Conservation (phyloP, 2,329 filamentous ascomycete genomes). For the Magnaporthiopsis incrustans region DNA sequence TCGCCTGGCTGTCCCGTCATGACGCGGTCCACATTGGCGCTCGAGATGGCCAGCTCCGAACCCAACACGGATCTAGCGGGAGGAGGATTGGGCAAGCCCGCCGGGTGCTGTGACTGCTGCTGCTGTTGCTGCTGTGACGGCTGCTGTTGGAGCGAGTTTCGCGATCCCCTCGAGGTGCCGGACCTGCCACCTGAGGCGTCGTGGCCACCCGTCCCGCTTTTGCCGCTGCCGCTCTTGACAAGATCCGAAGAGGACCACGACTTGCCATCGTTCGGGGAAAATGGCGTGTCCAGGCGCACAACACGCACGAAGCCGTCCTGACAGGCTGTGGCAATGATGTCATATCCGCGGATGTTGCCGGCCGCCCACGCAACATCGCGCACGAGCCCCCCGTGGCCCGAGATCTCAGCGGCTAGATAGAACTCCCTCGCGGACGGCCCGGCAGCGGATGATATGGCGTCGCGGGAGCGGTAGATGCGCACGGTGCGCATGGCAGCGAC, state of each 20-base stretch:
- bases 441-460: slow-evolving; percentile 19
- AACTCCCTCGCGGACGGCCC: slow-evolving; percentile 57
- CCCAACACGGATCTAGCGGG: slow-evolving; percentile 9
- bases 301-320: slow-evolving; percentile 87
- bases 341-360: slow-evolving; percentile 82
- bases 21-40: slow-evolving; percentile 38
- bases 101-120: slow-evolving; percentile 16
- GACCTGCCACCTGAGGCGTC: background rate
- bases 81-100: background rate
- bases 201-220: slow-evolving; percentile 16
- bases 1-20: slow-evolving; percentile 55
- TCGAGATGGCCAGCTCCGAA: slow-evolving; percentile 15
- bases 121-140: slow-evolving; percentile 16
- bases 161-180: slow-evolving; percentile 15
- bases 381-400: slow-evolving; percentile 67
- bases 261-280: slow-evolving; percentile 36
- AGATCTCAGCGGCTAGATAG: slow-evolving; percentile 72
- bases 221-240: slow-evolving; percentile 25
- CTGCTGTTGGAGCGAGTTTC: background rate
- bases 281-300: slow-evolving; percentile 67
- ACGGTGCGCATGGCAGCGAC: slow-evolving; percentile 81
- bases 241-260: slow-evolving; percentile 42
- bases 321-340: slow-evolving; percentile 83
- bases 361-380: slow-evolving; percentile 89
- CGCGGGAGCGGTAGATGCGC: slow-evolving; percentile 70